Evolutionary conservation across 768 basidiomycete species (phyloP), one percentile per base, ranked within the genome.

Genomic region (Pleurotus tuber-regium): DNA sequence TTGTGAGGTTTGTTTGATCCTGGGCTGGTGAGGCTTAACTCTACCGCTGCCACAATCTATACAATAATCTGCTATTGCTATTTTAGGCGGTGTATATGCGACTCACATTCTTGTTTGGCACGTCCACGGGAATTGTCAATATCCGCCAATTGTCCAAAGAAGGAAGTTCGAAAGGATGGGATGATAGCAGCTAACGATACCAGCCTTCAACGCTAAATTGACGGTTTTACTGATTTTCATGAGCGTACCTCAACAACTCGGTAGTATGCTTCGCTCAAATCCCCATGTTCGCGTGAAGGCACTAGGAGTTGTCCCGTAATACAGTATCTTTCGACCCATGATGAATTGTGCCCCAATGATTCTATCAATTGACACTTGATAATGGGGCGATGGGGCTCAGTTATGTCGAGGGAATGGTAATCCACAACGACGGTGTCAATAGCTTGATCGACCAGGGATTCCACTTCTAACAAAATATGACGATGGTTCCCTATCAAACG

Each of bases 101-200:
- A 69, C 87, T 68, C 52, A 91, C 93, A 61, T 85, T 83, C 77
- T 91, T 86, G 52, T 72, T 72, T 1, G 93, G 93, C 25, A 95
- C 77, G 60, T 95, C 93, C 4, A 95, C 87, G 21, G 92, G 91
- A 41, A 95, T 90, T 52, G 74, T 77, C 38, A 95, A 78, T 57
- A 86, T 82, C 38, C 84, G 77, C 91, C 92, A 96, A 14, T 71
- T 58, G 74, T 71, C 57, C 69, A 72, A 51, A 77, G 75, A 49
- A 62, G 64, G 19, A 86, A 62, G 19, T 67, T 66, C 79, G 79
- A 54, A 10, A 47, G 29, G 19, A 40, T 12, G 47, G 31, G 29
- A 29, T 0, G 46, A 54, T 26, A 54, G 36, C 16, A 40, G 28
- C 43, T 29, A 19, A 4, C 16, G 1, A n/a, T n/a, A n/a, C n/a